Conservation (phyloP, 1,284 basidiomycete genomes). For the Irpex lacteus region DNA sequence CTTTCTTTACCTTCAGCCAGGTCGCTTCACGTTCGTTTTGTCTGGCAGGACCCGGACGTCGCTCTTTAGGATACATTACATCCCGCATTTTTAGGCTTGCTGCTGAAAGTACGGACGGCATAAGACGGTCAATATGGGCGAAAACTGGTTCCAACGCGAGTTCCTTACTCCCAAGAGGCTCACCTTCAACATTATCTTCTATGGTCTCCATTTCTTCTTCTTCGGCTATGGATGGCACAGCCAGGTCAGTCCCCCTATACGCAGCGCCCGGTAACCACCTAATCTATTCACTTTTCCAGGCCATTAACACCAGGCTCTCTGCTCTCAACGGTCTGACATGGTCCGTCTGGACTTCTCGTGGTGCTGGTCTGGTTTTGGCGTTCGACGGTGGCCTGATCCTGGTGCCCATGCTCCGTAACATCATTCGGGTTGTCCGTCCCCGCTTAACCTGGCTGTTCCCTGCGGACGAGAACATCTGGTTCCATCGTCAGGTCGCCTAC, state of each 20-base stretch:
- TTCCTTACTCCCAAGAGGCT: conserved; percentile 61
- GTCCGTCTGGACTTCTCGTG: conserved; percentile 85
- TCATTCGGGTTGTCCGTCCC: conserved; percentile 78
- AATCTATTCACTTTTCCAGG: conserved; percentile 35
- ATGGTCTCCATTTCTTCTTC: conserved; percentile 65
- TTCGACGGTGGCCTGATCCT: conserved; percentile 82
- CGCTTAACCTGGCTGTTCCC: conserved; percentile 77
- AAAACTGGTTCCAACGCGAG: conserved; percentile 70
- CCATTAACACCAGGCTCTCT: conserved; percentile 57
- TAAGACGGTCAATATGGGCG: conserved; percentile 44
- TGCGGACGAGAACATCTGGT: conserved; percentile 90
- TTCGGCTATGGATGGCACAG: conserved; percentile 81
- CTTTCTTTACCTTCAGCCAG: conserved; percentile 22
- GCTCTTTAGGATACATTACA: conserved; percentile 27
- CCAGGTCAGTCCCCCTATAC: conserved; percentile 47
- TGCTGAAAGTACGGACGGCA: neutral
- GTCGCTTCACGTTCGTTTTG: conserved; percentile 29
- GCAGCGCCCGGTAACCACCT: neutral
- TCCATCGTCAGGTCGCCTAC: conserved; percentile 89
- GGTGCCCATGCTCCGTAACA: conserved; percentile 82
- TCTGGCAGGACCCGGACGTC: conserved; percentile 52
- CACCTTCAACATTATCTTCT: conserved; percentile 74
- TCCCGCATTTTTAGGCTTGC: conserved; percentile 20
- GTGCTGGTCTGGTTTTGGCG: conserved; percentile 83
- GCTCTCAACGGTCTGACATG: conserved; percentile 74